Percentiles rank a stretch among this genome's conserved stretches.
These are phyloP conservation scores for Salix brachista DNA, from an alignment of 345 rosid species.

Conservation along the genomic window DNA sequence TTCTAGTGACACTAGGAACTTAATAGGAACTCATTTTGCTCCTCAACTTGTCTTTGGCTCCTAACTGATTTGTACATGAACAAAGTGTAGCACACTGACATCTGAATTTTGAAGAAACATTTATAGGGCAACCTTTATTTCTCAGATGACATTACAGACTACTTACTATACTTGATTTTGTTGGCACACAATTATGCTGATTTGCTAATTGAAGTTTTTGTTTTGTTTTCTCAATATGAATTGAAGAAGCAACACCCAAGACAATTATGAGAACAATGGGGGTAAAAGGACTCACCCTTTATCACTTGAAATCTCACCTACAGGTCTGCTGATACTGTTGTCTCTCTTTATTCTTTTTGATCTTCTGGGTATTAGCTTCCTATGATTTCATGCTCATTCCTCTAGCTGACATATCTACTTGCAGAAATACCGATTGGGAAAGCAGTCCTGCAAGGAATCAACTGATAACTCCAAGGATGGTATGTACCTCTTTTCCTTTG, in stretches of 20 bases:
- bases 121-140: neutral
- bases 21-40: too few relatives aligned
- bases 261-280: slow-evolving; percentile 39
- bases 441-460: slow-evolving; percentile 76
- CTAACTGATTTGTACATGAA: neutral
- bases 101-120: neutral
- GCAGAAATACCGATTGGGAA: slow-evolving; percentile 90
- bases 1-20: too few relatives aligned
- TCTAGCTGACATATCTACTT: neutral
- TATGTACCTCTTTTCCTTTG: slow-evolving; percentile 22
- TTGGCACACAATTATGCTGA: neutral
- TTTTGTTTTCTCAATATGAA: neutral
- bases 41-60: neutral
- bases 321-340: slow-evolving; percentile 23
- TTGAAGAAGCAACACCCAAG: slow-evolving; percentile 36
- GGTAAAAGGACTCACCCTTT: slow-evolving; percentile 35
- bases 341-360: neutral
- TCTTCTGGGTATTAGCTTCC: neutral
- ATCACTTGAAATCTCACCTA: slow-evolving; percentile 35
- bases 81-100: neutral
- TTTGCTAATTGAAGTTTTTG: neutral
- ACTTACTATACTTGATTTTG: neutral
- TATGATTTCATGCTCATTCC: neutral
- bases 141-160: neutral
- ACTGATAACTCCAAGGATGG: slow-evolving; percentile 84